Evolutionary conservation across 2,329 filamentous ascomycete genomes (phyloP).

Genomic region (Neocatenulostroma microsporum): DNA sequence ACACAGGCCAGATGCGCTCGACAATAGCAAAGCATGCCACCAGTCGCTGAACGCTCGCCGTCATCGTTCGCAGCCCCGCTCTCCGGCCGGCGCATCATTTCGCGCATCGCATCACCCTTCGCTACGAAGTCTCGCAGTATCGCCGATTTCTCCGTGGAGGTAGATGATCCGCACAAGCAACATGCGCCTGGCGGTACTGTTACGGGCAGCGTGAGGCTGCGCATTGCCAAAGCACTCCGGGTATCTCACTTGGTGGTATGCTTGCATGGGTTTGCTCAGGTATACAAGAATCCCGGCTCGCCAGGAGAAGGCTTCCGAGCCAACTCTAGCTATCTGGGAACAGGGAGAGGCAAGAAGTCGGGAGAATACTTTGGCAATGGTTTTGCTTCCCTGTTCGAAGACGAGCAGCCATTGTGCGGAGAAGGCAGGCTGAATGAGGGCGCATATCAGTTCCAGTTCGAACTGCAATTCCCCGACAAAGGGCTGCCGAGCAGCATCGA

Average conservation of each 20-base stretch:
- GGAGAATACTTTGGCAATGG: slow-evolving; percentile 64
- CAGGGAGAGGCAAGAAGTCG: slow-evolving; percentile 45
- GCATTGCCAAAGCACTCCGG: slow-evolving; percentile 63
- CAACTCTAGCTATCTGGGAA: slow-evolving; percentile 44
- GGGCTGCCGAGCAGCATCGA: slow-evolving; percentile 86
- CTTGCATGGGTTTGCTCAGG: slow-evolving; percentile 70
- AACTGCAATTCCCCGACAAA: slow-evolving; percentile 60
- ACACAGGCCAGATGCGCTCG: slow-evolving; percentile 4
- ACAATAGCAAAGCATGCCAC: slow-evolving; percentile 11
- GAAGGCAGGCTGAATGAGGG: slow-evolving; percentile 67
- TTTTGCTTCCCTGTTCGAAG: slow-evolving; percentile 72
- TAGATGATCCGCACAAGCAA: slow-evolving; percentile 68
- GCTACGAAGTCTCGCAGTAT: slow-evolving; percentile 55
- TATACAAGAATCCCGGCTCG: slow-evolving; percentile 63
- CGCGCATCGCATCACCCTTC: slow-evolving; percentile 51
- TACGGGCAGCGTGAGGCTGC: slow-evolving; percentile 63
- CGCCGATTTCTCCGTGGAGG: slow-evolving; percentile 69
- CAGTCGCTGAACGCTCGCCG: slow-evolving; percentile 10
- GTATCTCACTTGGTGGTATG: slow-evolving; percentile 74
- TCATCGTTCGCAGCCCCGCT: slow-evolving; percentile 5
- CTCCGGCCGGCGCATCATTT: slow-evolving; percentile 36
- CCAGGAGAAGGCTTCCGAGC: slow-evolving; percentile 47
- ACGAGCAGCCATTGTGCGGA: slow-evolving; percentile 71
- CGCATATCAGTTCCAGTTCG: slow-evolving; percentile 71
- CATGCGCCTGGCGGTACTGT: slow-evolving; percentile 70